Evolutionary conservation across 2,329 filamentous ascomycete genomes (phyloP), one percentile per base, ranked within the genome.

Genomic region (Aschersonia sp.): DNA sequence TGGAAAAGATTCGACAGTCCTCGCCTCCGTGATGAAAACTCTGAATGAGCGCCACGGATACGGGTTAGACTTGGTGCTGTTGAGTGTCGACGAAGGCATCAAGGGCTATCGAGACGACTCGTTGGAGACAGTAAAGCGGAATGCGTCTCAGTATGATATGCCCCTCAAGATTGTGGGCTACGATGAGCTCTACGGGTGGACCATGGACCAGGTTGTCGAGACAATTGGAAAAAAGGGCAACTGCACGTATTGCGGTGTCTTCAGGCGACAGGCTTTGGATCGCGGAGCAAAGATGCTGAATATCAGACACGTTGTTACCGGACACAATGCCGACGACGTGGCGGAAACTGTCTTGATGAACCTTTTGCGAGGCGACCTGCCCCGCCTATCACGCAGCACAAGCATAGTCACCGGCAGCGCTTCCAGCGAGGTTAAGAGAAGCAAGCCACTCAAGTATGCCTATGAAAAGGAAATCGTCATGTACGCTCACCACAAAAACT

Each of bases 401-500:
- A 92, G 80, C 55, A 97, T 98, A 56, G 74, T 97, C 10, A 98
- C 82, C 2, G 84, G 77, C 41, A 83, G 80, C 57, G 71, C 80
- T 32, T 77, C 75, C n/a, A 89, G 85, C 50, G 88, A 94, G 51
- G 91, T 96, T 54, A 94, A 94, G 70, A 78, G 92, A 54, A 94
- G 87, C 67, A 98, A 98, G 67, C 92, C 92, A 10, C 74, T 98
- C 44, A 97, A 98, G 65, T 98, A 97, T 63, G 89, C 91, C 1
- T 98, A 97, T 61, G 92, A 98, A 63, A 98, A 98, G 68, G 92
- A 98, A 62, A 98, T 98, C 55, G 92, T 98, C 20, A 74, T 98
- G 5, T 98, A 98, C 61, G 92, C 92, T 4, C 87, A 97, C 61
- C 89, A 98, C 70, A 94, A 92, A 66, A 89, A 89, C 64, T 73